These are phyloP conservation scores for Biancaea sappan DNA, from an alignment of 306 rosid genomes.

Conservation along the genomic window DNA sequence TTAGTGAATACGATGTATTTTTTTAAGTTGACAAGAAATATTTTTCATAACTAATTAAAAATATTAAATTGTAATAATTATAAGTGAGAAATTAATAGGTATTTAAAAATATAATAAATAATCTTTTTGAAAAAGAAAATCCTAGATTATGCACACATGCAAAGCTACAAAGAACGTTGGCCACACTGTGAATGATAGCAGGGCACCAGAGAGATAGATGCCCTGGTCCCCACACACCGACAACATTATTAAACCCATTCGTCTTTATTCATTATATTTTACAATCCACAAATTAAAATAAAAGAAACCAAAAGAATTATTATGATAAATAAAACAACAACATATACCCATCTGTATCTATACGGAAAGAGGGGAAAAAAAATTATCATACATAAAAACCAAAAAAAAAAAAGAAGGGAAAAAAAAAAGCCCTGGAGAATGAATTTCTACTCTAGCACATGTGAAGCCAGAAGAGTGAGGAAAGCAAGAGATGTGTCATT, in stretches of 20 bases:
- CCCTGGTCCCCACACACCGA: constrained; percentile 32
- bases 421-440: constrained; percentile 28
- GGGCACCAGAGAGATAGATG: constrained; percentile 5
- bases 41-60: too few relatives aligned
- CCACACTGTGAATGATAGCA: not conserved
- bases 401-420: not conserved
- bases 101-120: not conserved
- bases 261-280: constrained; percentile 21
- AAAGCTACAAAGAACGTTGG: constrained; percentile 31
- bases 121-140: too few relatives aligned
- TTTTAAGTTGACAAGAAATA: too few relatives aligned
- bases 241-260: constrained; percentile 22
- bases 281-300: constrained; percentile 22
- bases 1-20: too few relatives aligned
- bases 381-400: not conserved
- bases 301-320: constrained; percentile 18
- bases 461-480: not conserved
- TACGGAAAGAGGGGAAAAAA: not conserved
- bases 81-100: not conserved
- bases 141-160: not conserved
- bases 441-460: constrained; percentile 31
- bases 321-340: constrained; percentile 7
- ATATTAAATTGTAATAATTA: not conserved
- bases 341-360: constrained; percentile 21
- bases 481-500: constrained; percentile 29